phyloP scores from a whole-genome alignment of 192 early-diverging fungal species.

The Podochytrium sp. region DNA sequence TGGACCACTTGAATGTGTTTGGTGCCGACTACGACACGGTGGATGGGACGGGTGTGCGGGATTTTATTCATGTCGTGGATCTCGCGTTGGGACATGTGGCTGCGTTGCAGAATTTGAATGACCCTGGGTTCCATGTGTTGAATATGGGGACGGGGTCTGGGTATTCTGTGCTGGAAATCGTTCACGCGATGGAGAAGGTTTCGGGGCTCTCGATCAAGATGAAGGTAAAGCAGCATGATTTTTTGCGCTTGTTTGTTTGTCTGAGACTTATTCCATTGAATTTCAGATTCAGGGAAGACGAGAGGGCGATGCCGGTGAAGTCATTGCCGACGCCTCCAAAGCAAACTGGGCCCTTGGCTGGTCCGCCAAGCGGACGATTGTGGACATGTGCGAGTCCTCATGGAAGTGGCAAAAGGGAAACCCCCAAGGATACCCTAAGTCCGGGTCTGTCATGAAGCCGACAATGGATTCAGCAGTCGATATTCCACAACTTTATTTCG shows the following conservation, averaged over 20 bases:
- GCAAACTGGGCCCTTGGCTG: conserved; percentile 68
- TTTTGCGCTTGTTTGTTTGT: conserved; percentile 38
- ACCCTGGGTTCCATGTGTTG: no score
- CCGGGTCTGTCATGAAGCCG: no score
- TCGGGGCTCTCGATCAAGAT: conserved; percentile 65
- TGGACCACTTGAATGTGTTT: conserved; percentile 73
- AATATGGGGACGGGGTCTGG: conserved; percentile 86
- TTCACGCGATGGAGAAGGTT: conserved; percentile 71
- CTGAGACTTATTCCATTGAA: not conserved
- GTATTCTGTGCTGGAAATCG: conserved; percentile 82
- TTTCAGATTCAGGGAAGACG: conserved; percentile 54
- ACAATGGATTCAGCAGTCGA: no score
- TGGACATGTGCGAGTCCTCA: conserved; percentile 69
- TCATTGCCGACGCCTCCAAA: conserved; percentile 77
- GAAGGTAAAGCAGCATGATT: conserved; percentile 19
- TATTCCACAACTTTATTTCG: no score
- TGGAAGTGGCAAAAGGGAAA: conserved; percentile 77
- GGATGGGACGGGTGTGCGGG: conserved; percentile 83
- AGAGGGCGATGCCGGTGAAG: conserved; percentile 81
- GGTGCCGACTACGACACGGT: conserved; percentile 86
- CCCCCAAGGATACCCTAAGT: conserved; percentile 72
- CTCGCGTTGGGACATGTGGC: conserved; percentile 82
- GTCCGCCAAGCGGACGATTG: conserved; percentile 58
- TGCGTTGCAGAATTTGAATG: conserved; percentile 56
- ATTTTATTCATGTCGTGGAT: conserved; percentile 92